These are phyloP conservation scores for Metschnikowia noctiluminum DNA, from an alignment of 805 yeast genomes.

Conservation along the genomic window DNA sequence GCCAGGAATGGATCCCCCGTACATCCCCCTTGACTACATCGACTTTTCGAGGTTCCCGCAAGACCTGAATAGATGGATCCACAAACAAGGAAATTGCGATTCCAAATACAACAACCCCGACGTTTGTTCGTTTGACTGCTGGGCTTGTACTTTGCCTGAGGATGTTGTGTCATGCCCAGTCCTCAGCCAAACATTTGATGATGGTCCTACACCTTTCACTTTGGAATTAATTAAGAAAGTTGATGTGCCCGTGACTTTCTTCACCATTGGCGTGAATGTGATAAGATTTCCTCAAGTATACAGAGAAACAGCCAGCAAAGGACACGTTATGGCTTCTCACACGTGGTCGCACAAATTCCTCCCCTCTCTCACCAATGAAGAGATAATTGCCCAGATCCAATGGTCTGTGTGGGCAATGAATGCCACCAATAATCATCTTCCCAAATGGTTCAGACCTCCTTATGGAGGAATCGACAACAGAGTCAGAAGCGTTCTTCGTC, in stretches of 20 bases:
- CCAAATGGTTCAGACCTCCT: conserved; percentile 95
- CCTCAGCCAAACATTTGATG: conserved; percentile 88
- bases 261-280: conserved; percentile 79
- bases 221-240: conserved; percentile 54
- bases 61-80: conserved; percentile 33
- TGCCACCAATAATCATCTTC: conserved; percentile 83
- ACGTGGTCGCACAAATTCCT: conserved; percentile 91
- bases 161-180: conserved; percentile 74
- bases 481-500: conserved; percentile 71
- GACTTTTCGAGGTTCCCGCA: conserved; percentile 51
- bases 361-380: conserved; percentile 74
- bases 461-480: conserved; percentile 93
- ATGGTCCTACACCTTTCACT: conserved; percentile 84
- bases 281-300: conserved; percentile 76
- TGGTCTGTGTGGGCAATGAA: conserved; percentile 99
- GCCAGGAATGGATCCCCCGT: conserved; percentile 90
- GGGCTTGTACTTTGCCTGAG: conserved; percentile 68
- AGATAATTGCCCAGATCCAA: conserved; percentile 82
- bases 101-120: conserved; percentile 38
- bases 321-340: conserved; percentile 84
- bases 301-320: conserved; percentile 48
- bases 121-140: conserved; percentile 82
- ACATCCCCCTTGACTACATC: conserved; percentile 73
- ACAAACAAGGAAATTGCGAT: conserved; percentile 60
- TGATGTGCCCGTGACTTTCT: conserved; percentile 62